A percentile compares a stretch with the other conserved stretches of the same genome.
Conservation (phyloP, 2,329 filamentous ascomycete genomes). For the Fusarium sulawesiense region DNA sequence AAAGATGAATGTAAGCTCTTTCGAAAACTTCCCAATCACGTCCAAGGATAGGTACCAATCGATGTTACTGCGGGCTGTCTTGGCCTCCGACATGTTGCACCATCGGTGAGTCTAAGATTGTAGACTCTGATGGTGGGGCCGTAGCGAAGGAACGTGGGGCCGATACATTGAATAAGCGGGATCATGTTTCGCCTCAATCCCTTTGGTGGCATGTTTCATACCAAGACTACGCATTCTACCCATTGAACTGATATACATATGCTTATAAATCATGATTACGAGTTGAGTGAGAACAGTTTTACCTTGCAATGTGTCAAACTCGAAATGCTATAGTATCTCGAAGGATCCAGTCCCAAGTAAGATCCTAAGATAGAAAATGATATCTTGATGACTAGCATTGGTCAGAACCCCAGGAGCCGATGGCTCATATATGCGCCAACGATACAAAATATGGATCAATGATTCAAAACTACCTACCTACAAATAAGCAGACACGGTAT, state of each 20-base stretch:
- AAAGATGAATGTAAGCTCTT: background rate
- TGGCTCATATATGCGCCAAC: background rate
- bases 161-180: conserved; percentile 10
- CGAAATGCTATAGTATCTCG: background rate
- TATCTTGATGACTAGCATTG: background rate
- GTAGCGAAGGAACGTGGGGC: conserved; percentile 10
- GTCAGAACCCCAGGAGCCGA: background rate
- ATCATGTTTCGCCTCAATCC: conserved; percentile 23
- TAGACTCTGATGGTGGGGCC: conserved; percentile 12
- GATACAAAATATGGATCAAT: conserved; percentile 6
- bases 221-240: background rate
- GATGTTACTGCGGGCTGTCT: background rate
- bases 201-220: background rate
- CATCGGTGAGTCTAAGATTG: background rate
- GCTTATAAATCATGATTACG: background rate
- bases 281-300: background rate
- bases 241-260: background rate
- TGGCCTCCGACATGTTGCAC: background rate
- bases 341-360: background rate
- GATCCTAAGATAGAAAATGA: background rate
- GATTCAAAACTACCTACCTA: conserved; percentile 4
- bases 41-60: background rate
- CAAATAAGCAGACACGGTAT: conserved; percentile 10
- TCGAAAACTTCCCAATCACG: background rate
- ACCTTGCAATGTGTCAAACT: background rate